phyloP scores from a whole-genome alignment of 2,329 filamentous ascomycete species.

The Cercospora sp. region DNA sequence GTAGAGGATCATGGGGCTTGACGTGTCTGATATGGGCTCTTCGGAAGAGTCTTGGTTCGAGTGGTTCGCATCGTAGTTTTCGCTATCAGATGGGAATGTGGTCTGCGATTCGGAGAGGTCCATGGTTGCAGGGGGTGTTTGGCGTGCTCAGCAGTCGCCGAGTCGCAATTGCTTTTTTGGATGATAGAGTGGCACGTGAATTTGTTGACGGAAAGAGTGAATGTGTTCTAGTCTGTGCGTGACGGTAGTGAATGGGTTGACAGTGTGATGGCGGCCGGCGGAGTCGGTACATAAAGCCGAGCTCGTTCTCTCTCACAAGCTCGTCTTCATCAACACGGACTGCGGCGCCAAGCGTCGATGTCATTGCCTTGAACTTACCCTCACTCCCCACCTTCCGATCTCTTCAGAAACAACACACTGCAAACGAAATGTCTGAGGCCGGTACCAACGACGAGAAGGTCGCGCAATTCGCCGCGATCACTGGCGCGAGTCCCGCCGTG shows the following conservation, averaged over 20 bases:
- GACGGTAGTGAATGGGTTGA: constrained; percentile 7
- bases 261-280: no score
- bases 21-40: constrained; percentile 61
- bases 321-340: not conserved
- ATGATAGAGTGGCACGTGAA: not conserved
- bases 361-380: no score
- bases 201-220: not conserved
- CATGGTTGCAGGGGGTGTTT: constrained; percentile 42
- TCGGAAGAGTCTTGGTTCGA: constrained; percentile 54
- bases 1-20: constrained; percentile 78
- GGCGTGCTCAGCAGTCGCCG: not conserved
- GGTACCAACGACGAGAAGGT: no score
- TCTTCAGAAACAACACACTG: no score
- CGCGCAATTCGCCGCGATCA: constrained; percentile 41
- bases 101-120: constrained; percentile 68
- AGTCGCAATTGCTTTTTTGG: no score
- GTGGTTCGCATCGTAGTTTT: constrained; percentile 68
- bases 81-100: constrained; percentile 79
- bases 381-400: no score
- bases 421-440: no score
- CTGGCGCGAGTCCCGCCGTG: constrained; percentile 37
- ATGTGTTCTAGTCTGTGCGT: not conserved
- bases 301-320: not conserved
- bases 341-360: not conserved
- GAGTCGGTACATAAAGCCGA: constrained; percentile 1